Conservation (phyloP, 805 yeast species). For the Candida krabiensis region DNA sequence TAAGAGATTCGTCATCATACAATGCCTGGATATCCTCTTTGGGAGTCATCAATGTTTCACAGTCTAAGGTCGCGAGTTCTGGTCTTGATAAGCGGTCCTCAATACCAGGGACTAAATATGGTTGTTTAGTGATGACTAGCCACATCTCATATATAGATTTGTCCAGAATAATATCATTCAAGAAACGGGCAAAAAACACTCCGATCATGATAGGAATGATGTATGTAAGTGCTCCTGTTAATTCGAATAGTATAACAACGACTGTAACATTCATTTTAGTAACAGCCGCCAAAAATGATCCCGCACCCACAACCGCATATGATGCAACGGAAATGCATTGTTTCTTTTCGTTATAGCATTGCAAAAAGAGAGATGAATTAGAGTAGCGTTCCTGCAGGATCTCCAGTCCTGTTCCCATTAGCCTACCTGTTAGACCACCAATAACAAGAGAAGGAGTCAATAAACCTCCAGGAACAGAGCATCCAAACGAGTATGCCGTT, state of each 20-base stretch:
- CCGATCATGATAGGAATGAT: slow-evolving; percentile 85
- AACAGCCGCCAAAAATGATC: slow-evolving; percentile 75
- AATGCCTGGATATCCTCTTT: slow-evolving; percentile 30
- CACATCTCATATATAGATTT: slow-evolving; percentile 67
- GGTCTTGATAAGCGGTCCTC: slow-evolving; percentile 31
- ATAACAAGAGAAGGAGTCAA: slow-evolving; percentile 61
- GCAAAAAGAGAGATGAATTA: slow-evolving; percentile 36
- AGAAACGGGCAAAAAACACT: slow-evolving; percentile 71
- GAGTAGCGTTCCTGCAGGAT: slow-evolving; percentile 41
- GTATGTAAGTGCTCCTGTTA: slow-evolving; percentile 83
- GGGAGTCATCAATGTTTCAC: slow-evolving; percentile 37
- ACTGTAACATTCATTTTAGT: slow-evolving; percentile 79
- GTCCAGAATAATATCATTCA: slow-evolving; percentile 60
- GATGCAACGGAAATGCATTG: slow-evolving; percentile 80
- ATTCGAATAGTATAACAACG: slow-evolving; percentile 78
- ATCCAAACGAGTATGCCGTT: slow-evolving; percentile 70
- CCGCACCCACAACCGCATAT: slow-evolving; percentile 87
- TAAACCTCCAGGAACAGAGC: slow-evolving; percentile 67
- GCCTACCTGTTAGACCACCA: slow-evolving; percentile 61
- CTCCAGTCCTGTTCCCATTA: slow-evolving; percentile 53
- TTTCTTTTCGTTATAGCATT: slow-evolving; percentile 39
- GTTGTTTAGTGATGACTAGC: slow-evolving; percentile 41
- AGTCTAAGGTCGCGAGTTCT: slow-evolving; percentile 39
- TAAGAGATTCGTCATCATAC: slow-evolving; percentile 31
- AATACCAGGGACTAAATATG: slow-evolving; percentile 41